Conservation (phyloP, 441 rosid genomes). For the Euphorbia schlechtendalii region DNA sequence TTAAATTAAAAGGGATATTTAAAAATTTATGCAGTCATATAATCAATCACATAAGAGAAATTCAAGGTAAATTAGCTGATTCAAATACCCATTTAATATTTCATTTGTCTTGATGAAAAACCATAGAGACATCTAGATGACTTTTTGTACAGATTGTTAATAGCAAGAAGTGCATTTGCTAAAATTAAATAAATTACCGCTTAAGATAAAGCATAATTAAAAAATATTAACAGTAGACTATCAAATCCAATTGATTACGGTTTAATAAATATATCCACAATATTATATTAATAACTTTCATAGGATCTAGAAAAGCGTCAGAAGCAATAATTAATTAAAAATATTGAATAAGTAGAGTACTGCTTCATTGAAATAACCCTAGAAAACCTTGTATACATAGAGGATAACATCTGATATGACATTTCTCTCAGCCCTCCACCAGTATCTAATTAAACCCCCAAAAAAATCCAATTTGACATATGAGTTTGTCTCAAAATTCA, state of each 20-base stretch:
- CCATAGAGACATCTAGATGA: no score
- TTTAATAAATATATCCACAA: neutral
- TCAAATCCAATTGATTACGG: neutral
- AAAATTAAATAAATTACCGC: no score
- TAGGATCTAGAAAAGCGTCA: neutral
- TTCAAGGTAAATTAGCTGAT: no score
- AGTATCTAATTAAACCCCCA: slow-evolving; percentile 1
- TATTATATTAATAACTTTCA: neutral
- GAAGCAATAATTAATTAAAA: neutral
- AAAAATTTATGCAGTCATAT: no score
- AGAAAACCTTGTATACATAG: slow-evolving; percentile 7
- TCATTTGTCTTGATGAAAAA: no score
- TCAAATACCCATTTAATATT: no score
- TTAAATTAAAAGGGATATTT: no score
- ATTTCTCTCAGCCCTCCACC: neutral
- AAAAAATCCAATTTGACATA: slow-evolving; percentile 1
- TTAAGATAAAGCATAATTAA: neutral
- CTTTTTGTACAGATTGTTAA: no score
- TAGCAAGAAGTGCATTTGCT: no score
- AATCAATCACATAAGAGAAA: no score
- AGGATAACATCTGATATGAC: slow-evolving; percentile 9
- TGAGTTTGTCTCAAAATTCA: no score
- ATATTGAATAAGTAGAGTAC: neutral
- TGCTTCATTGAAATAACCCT: neutral
- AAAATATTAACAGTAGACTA: neutral